Base-by-base conservation (phyloP, 805 yeast species). In the Peterozyma toletana region DNA sequence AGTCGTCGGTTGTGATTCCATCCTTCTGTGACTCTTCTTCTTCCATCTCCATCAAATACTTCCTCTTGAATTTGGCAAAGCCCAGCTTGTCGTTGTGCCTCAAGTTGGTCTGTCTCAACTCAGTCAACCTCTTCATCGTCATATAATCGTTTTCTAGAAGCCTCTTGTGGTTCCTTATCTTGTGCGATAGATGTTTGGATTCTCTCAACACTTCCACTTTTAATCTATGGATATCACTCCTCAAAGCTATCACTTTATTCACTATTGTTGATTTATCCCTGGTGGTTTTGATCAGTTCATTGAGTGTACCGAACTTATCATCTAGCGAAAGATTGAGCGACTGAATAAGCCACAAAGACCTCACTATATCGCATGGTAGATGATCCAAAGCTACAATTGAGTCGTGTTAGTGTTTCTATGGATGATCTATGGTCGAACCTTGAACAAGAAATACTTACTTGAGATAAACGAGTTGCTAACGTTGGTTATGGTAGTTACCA, bases 291-390 rank as follows among this genome's bases (percentile, higher is more conserved):
- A 42, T 16, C 11, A 48, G 9, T 3, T 16, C 27, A 13, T 34
- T 34, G 3, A 55, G 38, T 31, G 47, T 43, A 3, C 31, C 9
- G 41, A 52, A 49, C 5, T 52, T 27, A 11, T 48, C 45, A 5
- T 53, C 56, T 21, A 50, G 54, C 35, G 52, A 48, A 29, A 64
- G 39, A 29, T 57, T 52, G 35, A 65, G 48, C 14, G 57, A 55
- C 45, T 65, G 70, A 5, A 62, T 55, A 9, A 65, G 33, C 69
- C 70, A 65, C 38, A 65, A 43, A 3, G 64, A 60, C 36, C 67
- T 47, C 16, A 62, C 64, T 9, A 65, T 48, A 42, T 65, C 70
- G 46, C 70, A 65, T 1, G 70, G 70, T 13, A 65, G 42, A 45
- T 65, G 70, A 44, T 65, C 70, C 42, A 65, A 41, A 2, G 52